Base-by-base conservation (phyloP, 352 stramenopile genomes). In the Phytophthora pistaciae region DNA sequence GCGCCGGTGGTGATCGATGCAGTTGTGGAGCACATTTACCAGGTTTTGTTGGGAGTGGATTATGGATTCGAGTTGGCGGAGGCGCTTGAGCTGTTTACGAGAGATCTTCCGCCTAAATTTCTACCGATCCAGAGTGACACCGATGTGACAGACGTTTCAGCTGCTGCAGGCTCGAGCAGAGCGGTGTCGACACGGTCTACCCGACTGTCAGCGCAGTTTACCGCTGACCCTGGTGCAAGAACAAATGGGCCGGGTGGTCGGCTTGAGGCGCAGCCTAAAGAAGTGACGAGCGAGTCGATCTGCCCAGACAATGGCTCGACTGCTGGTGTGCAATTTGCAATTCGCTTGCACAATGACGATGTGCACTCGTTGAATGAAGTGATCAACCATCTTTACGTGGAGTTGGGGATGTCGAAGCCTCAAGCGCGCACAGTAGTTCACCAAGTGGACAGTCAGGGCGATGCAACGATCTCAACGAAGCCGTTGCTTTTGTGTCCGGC, bases 271-370 rank as follows among this genome's bases (percentile, higher is more conserved):
- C 68, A 63, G 46, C 42, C 61, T 5, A 68, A 60, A 44, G 75
- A 85, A 64, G 50, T 57, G 3, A 70, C 71, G 29, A 44, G 42
- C 1, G 71, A 83, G 23, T 13, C 49, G 11, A 64, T 59, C 14
- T 66, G 16, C 9, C 8, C 42, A 23, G 63, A 63, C 4, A 55
- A 70, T 18, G 57, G 29, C 18, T 16, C 53, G 11, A 59, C 21
- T 11, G 40, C 48, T 48, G 56, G 66, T 59, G 74, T 67, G 10
- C 72, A 74, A 25, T 90, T 93, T 40, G 68, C 63, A 14, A 82
- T 96, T 59, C 86, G 88, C n/a, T 74, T 96, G 18, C 90, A 96
- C 60, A 96, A 94, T 64, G 90, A 96, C 54, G 90, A 96, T 49
- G 83, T 95, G 9, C 87, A 96, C 61, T 84, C 87, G 18, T 66